phyloP scores from a whole-genome alignment of 768 basidiomycete species.

The Pleurotus ostreatus region DNA sequence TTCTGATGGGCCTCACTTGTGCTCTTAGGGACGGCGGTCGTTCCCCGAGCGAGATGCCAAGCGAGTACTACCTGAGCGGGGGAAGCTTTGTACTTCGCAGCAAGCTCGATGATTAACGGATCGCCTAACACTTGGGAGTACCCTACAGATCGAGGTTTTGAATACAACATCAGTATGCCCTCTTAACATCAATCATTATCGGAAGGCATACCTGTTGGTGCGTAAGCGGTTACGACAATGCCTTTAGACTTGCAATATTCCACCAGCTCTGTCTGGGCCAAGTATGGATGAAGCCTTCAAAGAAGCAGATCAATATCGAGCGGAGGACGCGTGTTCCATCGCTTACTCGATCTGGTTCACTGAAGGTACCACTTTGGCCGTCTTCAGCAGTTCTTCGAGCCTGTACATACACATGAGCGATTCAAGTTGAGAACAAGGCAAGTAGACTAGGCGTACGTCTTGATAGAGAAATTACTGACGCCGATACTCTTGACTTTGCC shows the following conservation, averaged over 20 bases:
- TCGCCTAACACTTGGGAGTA: constrained; percentile 41
- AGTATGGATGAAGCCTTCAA: constrained; percentile 44
- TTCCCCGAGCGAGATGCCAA: constrained; percentile 47
- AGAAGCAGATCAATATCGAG: not conserved
- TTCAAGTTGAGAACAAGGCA: no score
- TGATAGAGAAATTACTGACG: constrained; percentile 57
- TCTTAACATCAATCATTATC: not conserved
- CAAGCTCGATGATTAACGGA: constrained; percentile 38
- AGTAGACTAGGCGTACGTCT: constrained; percentile 33
- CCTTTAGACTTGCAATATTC: constrained; percentile 46
- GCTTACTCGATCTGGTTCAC: constrained; percentile 47
- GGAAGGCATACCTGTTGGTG: constrained; percentile 35
- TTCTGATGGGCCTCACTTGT: constrained; percentile 42
- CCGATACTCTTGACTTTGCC: constrained; percentile 50
- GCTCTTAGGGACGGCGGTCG: constrained; percentile 44
- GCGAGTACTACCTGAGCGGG: constrained; percentile 46
- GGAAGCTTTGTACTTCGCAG: constrained; percentile 41
- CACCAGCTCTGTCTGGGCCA: constrained; percentile 41
- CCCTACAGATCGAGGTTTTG: constrained; percentile 20
- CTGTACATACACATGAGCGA: constrained; percentile 14
- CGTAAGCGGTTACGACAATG: constrained; percentile 46
- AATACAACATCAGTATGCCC: not conserved
- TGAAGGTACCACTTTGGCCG: constrained; percentile 39
- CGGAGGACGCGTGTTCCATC: not conserved
- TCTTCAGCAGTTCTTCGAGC: constrained; percentile 33